Evolutionary conservation across 345 rosid genomes (phyloP), one percentile per base, ranked within the genome.

Genomic region (Euphorbia pulcherrima): DNA sequence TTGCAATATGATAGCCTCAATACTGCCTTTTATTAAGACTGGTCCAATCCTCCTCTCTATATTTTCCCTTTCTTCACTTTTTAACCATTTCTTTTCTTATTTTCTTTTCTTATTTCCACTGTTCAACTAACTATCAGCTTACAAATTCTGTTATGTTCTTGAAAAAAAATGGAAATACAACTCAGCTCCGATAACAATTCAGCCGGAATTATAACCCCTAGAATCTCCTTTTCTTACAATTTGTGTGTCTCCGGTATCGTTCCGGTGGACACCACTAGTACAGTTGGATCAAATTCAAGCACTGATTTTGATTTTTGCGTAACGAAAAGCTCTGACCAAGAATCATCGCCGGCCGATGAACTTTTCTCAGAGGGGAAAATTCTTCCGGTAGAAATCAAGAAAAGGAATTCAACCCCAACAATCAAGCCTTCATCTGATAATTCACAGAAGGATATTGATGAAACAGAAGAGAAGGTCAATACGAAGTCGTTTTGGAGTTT

Each of bases 161-260:
- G n/a, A 30, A 27, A 64, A 68, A 64, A 35, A 69, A 89, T 90
- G 96, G 93, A 89, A 35, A 68, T 90, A 18, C 90, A 90, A 68
- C 78, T 86, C 26, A 78, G 75, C 39, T 82, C 87, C 12, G 96
- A 85, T 5, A 86, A 64, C 37, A 23, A 35, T 35, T 58, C 65
- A 20, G 69, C 88, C 17, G 76, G 77, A n/a, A 71, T 81, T 70
- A 87, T n/a, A n/a, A n/a, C 90, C 72, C 96, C 96, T 5, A 82
- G 96, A 67, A 87, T 90, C 69, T 90, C 96, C 6, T 90, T 90
- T 41, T 90, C 96, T 58, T 89, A 84, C 56, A 91, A 90, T 67
- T 72, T 90, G 55, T 75, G 87, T 63, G 82, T 75, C 23, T 72
- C 82, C 0, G 93, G 83, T 33, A 51, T 77, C 8, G 79, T 82